These are phyloP conservation scores for Clonostachys rhizophaga DNA, from an alignment of 2,329 filamentous ascomycete genomes.

Conservation along the genomic window DNA sequence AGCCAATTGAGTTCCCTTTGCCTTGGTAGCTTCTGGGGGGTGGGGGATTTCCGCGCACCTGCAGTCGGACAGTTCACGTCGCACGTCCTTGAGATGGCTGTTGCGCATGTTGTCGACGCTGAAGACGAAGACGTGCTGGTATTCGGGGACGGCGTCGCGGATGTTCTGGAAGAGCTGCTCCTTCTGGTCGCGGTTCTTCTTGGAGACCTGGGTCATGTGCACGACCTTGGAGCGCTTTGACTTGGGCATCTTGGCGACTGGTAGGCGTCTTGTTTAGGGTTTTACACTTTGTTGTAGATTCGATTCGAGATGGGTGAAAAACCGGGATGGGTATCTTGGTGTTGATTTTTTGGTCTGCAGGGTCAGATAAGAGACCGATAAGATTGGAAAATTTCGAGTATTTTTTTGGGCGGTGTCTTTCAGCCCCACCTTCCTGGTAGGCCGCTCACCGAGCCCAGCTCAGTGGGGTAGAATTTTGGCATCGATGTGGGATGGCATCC, in stretches of 20 bases:
- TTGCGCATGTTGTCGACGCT: constrained; percentile 97
- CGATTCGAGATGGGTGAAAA: no score
- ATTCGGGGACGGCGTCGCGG: constrained; percentile 77
- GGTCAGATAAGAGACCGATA: no score
- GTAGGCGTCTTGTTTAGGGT: no score
- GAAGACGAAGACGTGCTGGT: constrained; percentile 91
- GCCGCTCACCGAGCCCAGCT: no score
- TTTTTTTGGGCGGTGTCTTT: no score
- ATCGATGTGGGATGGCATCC: no score
- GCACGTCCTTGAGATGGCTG: constrained; percentile 87
- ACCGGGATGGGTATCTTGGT: no score
- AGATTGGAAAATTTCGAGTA: no score
- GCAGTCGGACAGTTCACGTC: constrained; percentile 78
- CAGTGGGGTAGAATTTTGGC: no score
- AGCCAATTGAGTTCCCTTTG: background rate
- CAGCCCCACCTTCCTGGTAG: no score
- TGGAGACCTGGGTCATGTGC: constrained; percentile 85
- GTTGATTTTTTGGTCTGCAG: no score
- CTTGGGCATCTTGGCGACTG: constrained; percentile 70
- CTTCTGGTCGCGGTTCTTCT: constrained; percentile 91
- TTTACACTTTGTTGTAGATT: no score
- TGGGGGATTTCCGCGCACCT: constrained; percentile 44
- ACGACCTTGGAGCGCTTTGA: constrained; percentile 90
- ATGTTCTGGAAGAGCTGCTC: constrained; percentile 85
- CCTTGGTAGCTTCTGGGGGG: background rate